Evolutionary conservation across 2,329 filamentous ascomycete genomes (phyloP).

Genomic region (Trichoderma sp.): DNA sequence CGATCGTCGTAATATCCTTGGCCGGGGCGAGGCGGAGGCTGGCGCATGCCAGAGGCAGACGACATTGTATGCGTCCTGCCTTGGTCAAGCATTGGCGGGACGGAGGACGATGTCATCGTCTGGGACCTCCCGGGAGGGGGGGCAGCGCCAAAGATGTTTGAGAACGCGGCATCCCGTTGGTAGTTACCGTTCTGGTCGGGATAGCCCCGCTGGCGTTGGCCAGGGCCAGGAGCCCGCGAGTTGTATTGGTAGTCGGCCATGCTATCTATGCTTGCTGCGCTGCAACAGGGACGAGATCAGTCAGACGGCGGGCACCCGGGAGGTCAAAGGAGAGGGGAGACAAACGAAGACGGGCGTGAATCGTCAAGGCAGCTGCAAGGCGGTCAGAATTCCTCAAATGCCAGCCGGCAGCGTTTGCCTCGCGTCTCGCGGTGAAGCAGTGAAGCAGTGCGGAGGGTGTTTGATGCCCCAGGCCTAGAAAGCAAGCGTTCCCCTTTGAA

Average conservation of each 20-base stretch:
- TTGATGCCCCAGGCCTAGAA: not conserved
- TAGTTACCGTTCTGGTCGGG: conserved; percentile 47
- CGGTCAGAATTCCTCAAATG: not conserved
- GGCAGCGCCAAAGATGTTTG: conserved; percentile 87
- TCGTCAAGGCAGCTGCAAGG: conserved; percentile 23
- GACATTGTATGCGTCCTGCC: conserved; percentile 80
- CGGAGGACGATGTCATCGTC: conserved; percentile 82
- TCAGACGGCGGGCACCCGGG: conserved; percentile 18
- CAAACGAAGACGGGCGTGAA: conserved; percentile 26
- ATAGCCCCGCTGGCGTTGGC: conserved; percentile 47
- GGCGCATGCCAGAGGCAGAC: conserved; percentile 56
- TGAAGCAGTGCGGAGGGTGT: conserved; percentile 27
- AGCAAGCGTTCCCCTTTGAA: not conserved
- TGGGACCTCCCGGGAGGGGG: conserved; percentile 87
- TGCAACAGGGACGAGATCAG: not conserved
- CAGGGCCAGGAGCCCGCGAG: conserved; percentile 47
- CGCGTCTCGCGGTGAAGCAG: conserved; percentile 35
- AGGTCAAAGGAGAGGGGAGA: conserved; percentile 13
- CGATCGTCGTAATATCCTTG: conserved; percentile 37
- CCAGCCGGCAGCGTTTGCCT: conserved; percentile 31
- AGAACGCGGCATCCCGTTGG: conserved; percentile 92
- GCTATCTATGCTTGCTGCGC: conserved; percentile 38
- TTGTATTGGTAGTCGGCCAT: conserved; percentile 60
- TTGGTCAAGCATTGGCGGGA: conserved; percentile 49
- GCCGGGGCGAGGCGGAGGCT: conserved; percentile 57